Conservation (phyloP, 2,329 filamentous ascomycete genomes). For the Epichloe brachyelytri region DNA sequence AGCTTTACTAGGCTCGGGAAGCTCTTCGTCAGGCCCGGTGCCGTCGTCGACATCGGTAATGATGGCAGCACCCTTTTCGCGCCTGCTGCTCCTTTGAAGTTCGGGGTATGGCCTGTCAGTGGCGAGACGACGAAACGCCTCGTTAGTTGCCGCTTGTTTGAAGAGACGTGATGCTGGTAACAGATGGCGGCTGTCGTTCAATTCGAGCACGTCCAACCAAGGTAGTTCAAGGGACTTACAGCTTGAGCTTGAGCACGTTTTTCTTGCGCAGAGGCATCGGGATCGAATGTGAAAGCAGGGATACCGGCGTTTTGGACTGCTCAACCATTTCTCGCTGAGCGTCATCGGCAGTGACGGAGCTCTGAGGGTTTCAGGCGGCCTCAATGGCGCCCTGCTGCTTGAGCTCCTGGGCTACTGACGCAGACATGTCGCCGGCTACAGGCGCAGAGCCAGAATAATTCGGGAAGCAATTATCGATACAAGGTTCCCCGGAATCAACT, state of each 20-base stretch:
- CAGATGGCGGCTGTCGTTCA: neutral
- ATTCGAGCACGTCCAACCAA: neutral
- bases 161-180: neutral
- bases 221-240: conserved; percentile 36
- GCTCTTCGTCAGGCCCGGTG: conserved; percentile 55
- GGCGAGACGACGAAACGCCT: neutral
- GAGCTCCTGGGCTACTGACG: conserved; percentile 42
- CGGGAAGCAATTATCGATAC: neutral
- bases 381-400: conserved; percentile 73
- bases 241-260: conserved; percentile 70
- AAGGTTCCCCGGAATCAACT: conserved; percentile 5
- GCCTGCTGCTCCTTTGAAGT: conserved; percentile 21
- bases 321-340: conserved; percentile 63
- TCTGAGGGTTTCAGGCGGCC: conserved; percentile 60
- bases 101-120: conserved; percentile 25
- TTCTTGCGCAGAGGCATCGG: conserved; percentile 67
- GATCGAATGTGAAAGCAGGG: conserved; percentile 74
- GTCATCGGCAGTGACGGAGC: conserved; percentile 51
- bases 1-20: conserved; percentile 60
- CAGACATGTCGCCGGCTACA: conserved; percentile 18
- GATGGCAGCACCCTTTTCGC: conserved; percentile 51
- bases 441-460: conserved; percentile 4
- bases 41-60: conserved; percentile 71
- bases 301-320: conserved; percentile 70
- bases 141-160: neutral